These are phyloP conservation scores for Didymellaceae sp. DNA, from an alignment of 2,329 filamentous ascomycete genomes.

Conservation along the genomic window DNA sequence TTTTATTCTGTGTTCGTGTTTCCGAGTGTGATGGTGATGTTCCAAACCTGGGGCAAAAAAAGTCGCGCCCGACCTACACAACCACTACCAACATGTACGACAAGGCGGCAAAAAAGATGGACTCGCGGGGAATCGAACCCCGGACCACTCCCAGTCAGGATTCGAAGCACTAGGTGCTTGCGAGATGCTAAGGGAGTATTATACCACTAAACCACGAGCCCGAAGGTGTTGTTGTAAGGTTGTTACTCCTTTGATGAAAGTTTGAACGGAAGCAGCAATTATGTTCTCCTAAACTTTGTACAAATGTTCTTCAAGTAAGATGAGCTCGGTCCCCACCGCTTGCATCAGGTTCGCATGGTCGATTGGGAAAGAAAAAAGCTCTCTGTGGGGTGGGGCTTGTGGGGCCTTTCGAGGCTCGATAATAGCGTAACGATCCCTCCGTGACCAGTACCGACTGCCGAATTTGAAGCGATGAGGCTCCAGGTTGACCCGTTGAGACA, in stretches of 20 bases:
- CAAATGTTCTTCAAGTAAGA: too few relatives aligned
- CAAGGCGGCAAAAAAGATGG: background rate
- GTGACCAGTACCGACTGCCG: too few relatives aligned
- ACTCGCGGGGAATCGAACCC: slow-evolving; percentile 18
- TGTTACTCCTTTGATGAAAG: slow-evolving; percentile 5
- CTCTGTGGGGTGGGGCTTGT: slow-evolving; percentile 3
- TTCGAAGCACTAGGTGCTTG: background rate
- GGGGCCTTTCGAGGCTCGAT: slow-evolving; percentile 3
- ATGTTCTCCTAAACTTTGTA: background rate
- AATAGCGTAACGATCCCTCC: background rate
- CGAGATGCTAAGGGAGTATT: slow-evolving; percentile 11
- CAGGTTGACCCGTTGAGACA: background rate
- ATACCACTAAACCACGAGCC: slow-evolving; percentile 14
- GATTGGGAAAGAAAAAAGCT: too few relatives aligned
- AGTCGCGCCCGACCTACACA: too few relatives aligned
- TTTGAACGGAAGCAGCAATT: background rate
- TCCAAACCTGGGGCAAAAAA: too few relatives aligned
- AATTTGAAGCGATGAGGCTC: too few relatives aligned
- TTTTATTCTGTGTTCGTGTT: too few relatives aligned
- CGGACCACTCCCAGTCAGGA: slow-evolving; percentile 21
- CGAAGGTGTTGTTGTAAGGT: background rate
- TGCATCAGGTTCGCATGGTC: too few relatives aligned
- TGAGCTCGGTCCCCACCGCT: too few relatives aligned
- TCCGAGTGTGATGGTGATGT: too few relatives aligned
- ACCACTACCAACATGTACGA: too few relatives aligned